Conservation (phyloP, 2,329 filamentous ascomycete genomes). For the Pseudofabraea citricarpa region DNA sequence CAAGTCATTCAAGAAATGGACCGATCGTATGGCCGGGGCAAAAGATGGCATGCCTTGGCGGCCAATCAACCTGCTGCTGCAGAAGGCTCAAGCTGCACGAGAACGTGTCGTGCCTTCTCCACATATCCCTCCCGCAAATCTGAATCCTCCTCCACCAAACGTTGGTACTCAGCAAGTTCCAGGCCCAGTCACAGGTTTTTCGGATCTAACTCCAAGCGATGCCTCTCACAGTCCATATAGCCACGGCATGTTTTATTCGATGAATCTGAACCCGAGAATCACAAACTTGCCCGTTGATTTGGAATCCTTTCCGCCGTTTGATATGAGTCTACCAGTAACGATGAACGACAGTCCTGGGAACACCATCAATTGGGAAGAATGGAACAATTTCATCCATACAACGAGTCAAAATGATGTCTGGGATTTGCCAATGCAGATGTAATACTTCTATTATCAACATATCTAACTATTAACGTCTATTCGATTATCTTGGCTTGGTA, state of each 20-base stretch:
- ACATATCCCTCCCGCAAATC: too few species aligned
- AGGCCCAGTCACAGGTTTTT: too few species aligned
- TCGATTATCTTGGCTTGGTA: not conserved
- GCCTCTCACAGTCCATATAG: not conserved
- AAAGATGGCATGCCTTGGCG: constrained; percentile 46
- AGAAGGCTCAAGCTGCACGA: constrained; percentile 40
- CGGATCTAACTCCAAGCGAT: too few species aligned
- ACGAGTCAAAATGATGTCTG: too few species aligned
- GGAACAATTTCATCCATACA: not conserved
- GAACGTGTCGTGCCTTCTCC: too few species aligned
- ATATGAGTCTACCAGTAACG: not conserved
- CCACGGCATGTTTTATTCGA: not conserved
- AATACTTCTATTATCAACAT: not conserved
- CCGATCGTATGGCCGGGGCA: constrained; percentile 42
- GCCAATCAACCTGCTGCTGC: constrained; percentile 47
- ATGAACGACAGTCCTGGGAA: not conserved
- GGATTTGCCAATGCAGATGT: not conserved
- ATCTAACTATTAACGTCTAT: not conserved
- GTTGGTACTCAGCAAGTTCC: too few species aligned
- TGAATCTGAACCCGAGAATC: too few species aligned
- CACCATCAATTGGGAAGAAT: not conserved
- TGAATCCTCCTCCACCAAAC: too few species aligned
- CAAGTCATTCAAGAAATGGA: constrained; percentile 37
- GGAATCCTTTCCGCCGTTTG: not conserved
- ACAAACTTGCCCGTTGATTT: too few species aligned